These are phyloP conservation scores for Davidsoniella virescens DNA, from an alignment of 2,329 filamentous ascomycete genomes.

Conservation along the genomic window DNA sequence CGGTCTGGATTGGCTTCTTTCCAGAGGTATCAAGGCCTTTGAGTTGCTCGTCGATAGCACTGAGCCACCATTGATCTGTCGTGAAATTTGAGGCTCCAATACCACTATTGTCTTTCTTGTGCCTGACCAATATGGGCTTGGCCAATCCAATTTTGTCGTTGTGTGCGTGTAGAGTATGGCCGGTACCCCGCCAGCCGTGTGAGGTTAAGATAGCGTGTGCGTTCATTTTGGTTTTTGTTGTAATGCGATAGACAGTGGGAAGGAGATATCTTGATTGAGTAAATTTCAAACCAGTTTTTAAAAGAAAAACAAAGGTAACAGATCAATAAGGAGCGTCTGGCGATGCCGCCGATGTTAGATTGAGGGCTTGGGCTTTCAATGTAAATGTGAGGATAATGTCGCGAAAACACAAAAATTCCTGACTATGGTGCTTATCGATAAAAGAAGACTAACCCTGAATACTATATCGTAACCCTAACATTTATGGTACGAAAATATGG, in stretches of 20 bases:
- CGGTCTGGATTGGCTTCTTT: constrained; percentile 39
- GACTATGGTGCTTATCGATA: not conserved
- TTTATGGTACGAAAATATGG: no score
- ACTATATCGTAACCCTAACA: no score
- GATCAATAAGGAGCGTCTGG: no score
- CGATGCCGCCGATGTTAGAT: no score
- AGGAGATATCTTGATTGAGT: not conserved
- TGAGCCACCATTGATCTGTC: constrained; percentile 90
- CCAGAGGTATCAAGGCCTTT: constrained; percentile 56
- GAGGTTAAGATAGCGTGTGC: constrained; percentile 65
- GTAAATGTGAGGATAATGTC: no score
- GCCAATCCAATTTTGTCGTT: constrained; percentile 60
- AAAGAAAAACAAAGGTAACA: not conserved
- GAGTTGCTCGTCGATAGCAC: constrained; percentile 81
- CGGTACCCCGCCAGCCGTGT: constrained; percentile 81
- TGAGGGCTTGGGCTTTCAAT: no score
- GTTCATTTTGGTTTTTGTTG: constrained; percentile 43
- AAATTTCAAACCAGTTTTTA: not conserved
- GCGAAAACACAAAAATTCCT: not conserved
- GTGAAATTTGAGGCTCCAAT: constrained; percentile 60
- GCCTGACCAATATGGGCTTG: constrained; percentile 66
- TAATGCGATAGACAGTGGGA: not conserved
- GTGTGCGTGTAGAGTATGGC: constrained; percentile 69
- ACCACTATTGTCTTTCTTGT: constrained; percentile 67
- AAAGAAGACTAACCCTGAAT: no score